Conservation (phyloP, 2,329 filamentous ascomycete species). For the Ilyonectria mors-panacis region DNA sequence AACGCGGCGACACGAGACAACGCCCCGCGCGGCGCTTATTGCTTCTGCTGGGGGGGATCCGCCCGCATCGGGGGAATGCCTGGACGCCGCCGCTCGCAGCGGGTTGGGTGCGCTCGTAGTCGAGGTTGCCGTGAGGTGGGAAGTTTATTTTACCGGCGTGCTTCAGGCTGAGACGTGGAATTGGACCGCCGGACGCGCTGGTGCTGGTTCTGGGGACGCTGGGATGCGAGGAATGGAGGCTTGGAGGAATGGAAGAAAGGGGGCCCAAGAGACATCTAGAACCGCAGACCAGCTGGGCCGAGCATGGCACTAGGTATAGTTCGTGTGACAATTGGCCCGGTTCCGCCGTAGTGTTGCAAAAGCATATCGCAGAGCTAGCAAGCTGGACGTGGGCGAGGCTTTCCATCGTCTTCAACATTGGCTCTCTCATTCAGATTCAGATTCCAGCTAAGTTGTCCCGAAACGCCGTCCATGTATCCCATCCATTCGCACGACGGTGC, state of each 20-base stretch:
- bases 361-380: not conserved
- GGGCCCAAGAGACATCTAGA: not conserved
- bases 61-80: not conserved
- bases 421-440: slow-evolving; percentile 11
- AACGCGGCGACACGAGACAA: too few relatives aligned
- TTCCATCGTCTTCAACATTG: slow-evolving; percentile 6
- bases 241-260: not conserved
- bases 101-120: not conserved
- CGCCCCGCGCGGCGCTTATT: not conserved
- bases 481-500: slow-evolving; percentile 9
- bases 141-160: not conserved
- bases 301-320: not conserved
- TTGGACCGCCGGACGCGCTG: not conserved
- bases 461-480: slow-evolving; percentile 25
- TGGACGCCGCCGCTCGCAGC: not conserved
- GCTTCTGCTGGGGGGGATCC: not conserved
- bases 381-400: not conserved
- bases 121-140: slow-evolving; percentile 13
- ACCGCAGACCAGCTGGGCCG: not conserved
- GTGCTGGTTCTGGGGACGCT: not conserved
- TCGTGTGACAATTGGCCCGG: not conserved
- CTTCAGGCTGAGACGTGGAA: not conserved
- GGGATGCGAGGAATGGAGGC: not conserved
- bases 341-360: not conserved
- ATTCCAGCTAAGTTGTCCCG: slow-evolving; percentile 23